Base-by-base conservation (phyloP, 805 yeast species). In the Spathaspora sp. region DNA sequence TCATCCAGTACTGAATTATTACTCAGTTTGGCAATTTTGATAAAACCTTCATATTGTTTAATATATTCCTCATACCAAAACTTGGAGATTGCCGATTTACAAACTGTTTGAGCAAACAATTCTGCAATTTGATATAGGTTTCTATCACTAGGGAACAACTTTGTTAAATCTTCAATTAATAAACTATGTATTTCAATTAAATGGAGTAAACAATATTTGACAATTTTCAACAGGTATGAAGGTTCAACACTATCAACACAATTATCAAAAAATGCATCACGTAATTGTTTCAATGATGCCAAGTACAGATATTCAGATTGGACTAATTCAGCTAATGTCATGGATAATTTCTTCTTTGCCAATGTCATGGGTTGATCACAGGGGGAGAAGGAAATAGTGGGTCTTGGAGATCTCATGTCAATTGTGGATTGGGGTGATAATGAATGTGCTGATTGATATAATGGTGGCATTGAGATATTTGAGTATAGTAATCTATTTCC, bases 271-370 rank as follows among this genome's bases (percentile, higher is more conserved):
- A 80, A 82, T 38, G 67, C 70, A n/a, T 68, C 71, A 6, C 69
- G 64, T 17, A 82, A 62, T 54, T 77, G 61, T 39, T 66, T 68
- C 46, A 82, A 60, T 0, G 79, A 75, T 44, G 67, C 66, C n/a
- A 80, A 61, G 57, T 79, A 82, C 1, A 64, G 65, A 23, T 67
- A 70, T 57, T 82, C 87, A 11, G 81, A 80, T 12, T 70, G 70
- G 0, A 77, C 49, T 5, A 82, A 59, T 58, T 82, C 87, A 50
- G 77, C 74, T n/a, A 77, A 55, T 1, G 68, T 52, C 45, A 8
- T 43, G 5, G 18, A 4, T n/a, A 71, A 52, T 23, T 55, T 60
- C 38, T 53, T 4, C 23, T 42, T 49, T 2, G 38, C 14, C 20
- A 19, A 44, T 20, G 18, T 50, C 42, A 31, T 8, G 6, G 42